Evolutionary conservation across 306 rosid genomes (phyloP).

Genomic region (Vicia sativa): DNA sequence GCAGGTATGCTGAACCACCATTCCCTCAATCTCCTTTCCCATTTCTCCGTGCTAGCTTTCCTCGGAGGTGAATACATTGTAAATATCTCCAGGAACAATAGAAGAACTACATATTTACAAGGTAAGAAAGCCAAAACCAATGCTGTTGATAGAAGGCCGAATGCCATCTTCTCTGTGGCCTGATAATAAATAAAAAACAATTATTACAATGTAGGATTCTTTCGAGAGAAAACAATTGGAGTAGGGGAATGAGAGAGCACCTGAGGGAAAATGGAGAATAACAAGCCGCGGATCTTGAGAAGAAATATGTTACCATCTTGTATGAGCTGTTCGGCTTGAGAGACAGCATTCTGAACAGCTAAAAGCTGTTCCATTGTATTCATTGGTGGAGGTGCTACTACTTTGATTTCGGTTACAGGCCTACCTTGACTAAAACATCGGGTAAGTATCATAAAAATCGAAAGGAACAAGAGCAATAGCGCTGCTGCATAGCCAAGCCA

Average conservation of each 20-base stretch:
- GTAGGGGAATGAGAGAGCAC: constrained; percentile 47
- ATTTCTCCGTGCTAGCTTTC: constrained; percentile 79
- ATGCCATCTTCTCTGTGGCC: constrained; percentile 80
- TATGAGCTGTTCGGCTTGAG: constrained; percentile 74
- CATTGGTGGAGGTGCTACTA: constrained; percentile 78
- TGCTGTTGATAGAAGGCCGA: constrained; percentile 58
- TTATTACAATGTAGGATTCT: constrained; percentile 29
- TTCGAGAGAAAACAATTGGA: not conserved
- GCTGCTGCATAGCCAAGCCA: constrained; percentile 79
- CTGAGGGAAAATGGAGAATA: constrained; percentile 85
- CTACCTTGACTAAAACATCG: constrained; percentile 56
- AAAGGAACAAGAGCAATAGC: constrained; percentile 47
- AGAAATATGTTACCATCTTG: constrained; percentile 81
- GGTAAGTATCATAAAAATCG: constrained; percentile 71
- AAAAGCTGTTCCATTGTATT: constrained; percentile 94
- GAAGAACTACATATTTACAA: constrained; percentile 53
- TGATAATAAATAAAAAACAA: constrained; percentile 44
- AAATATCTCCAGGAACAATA: constrained; percentile 65
- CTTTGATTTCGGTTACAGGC: constrained; percentile 65
- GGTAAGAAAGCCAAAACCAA: constrained; percentile 68
- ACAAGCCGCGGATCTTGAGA: constrained; percentile 79
- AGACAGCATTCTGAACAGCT: constrained; percentile 83
- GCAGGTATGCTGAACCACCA: constrained; percentile 99
- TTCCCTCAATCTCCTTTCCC: constrained; percentile 75
- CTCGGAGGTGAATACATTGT: constrained; percentile 81